These are phyloP conservation scores for Candida gorgasii DNA, from an alignment of 805 yeast genomes.

Conservation along the genomic window DNA sequence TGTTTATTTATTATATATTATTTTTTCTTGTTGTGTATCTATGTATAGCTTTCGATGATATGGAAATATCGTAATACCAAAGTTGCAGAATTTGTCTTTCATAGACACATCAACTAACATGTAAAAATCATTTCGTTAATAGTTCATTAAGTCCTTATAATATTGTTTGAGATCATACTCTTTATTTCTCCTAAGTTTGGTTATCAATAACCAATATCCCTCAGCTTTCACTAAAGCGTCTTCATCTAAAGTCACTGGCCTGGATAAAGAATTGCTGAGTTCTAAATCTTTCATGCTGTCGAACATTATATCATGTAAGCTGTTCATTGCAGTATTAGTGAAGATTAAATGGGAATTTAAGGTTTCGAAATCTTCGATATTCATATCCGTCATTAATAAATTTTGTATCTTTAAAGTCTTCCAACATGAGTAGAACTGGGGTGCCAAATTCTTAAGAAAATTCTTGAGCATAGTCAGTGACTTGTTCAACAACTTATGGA, in stretches of 20 bases:
- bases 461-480: conserved; percentile 19
- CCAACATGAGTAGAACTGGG: conserved; percentile 61
- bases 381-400: conserved; percentile 37
- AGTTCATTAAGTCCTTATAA: neutral
- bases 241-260: neutral
- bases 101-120: neutral
- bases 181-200: neutral
- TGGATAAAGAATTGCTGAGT: neutral
- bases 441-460: conserved; percentile 38
- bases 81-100: too few relatives aligned
- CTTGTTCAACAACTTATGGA: conserved; percentile 15
- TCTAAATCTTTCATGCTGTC: neutral
- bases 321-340: conserved; percentile 3
- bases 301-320: neutral
- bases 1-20: neutral
- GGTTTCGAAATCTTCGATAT: conserved; percentile 13
- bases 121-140: neutral
- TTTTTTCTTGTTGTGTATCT: neutral
- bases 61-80: too few relatives aligned
- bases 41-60: too few relatives aligned
- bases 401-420: conserved; percentile 57
- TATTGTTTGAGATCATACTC: neutral
- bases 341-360: conserved; percentile 12
- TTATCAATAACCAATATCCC: neutral
- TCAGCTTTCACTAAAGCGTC: neutral